These are phyloP conservation scores for Phytopythium cucurbitacearum DNA, from an alignment of 352 stramenopile species.

Conservation along the genomic window DNA sequence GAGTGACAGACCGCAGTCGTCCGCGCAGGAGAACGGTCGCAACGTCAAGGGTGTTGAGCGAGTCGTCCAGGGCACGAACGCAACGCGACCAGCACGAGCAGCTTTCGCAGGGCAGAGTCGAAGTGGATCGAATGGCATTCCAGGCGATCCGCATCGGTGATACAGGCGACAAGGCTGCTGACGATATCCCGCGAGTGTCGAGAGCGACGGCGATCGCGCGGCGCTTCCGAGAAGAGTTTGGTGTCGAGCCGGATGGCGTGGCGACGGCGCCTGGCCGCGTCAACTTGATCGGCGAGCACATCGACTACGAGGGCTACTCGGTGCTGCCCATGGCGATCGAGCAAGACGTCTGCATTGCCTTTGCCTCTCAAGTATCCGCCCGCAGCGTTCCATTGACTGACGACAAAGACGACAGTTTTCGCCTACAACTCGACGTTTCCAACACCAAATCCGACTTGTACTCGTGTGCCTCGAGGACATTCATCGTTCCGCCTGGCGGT, in stretches of 20 bases:
- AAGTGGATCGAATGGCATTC: constrained; percentile 8
- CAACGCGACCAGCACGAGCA: neutral
- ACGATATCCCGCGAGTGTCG: constrained; percentile 1
- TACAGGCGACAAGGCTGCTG: no score
- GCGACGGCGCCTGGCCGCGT: constrained; percentile 68
- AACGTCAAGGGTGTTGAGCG: neutral
- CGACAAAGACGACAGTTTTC: neutral
- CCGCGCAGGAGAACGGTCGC: no score
- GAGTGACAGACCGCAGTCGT: no score
- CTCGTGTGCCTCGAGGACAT: neutral
- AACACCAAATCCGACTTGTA: constrained; percentile 11
- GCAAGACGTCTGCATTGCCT: constrained; percentile 53
- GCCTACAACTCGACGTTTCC: constrained; percentile 15
- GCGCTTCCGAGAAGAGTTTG: constrained; percentile 28
- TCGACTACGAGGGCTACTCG: constrained; percentile 86
- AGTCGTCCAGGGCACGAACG: neutral
- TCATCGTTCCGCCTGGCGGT: constrained; percentile 7
- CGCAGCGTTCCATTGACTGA: neutral
- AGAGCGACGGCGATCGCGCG: constrained; percentile 7
- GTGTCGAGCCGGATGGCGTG: constrained; percentile 20
- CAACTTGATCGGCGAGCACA: constrained; percentile 86
- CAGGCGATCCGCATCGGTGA: constrained; percentile 8
- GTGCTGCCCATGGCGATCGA: constrained; percentile 81
- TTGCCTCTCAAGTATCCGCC: constrained; percentile 9
- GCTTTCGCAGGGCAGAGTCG: neutral